These are phyloP conservation scores for Xylaria longipes DNA, from an alignment of 495 filamentous ascomycete genomes.

Conservation along the genomic window DNA sequence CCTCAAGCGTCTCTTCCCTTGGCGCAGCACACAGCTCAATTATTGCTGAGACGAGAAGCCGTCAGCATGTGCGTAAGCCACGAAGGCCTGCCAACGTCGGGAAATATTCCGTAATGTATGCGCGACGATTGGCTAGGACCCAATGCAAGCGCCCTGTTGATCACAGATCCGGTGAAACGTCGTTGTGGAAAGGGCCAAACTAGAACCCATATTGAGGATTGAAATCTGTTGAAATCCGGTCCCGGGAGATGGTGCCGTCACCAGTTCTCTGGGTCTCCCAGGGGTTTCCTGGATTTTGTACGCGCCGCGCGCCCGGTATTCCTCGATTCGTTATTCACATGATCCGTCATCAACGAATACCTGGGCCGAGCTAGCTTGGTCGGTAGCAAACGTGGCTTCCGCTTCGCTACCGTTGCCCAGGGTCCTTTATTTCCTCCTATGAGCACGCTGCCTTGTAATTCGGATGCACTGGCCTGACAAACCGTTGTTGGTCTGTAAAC, in stretches of 20 bases:
- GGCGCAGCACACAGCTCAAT: background rate
- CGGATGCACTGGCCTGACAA: slow-evolving; percentile 8
- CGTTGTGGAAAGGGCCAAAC: background rate
- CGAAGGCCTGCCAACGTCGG: background rate
- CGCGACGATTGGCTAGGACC: background rate
- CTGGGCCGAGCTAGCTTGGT: background rate
- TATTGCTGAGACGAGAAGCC: slow-evolving; percentile 6
- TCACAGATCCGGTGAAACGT: slow-evolving; percentile 2
- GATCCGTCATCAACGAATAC: background rate
- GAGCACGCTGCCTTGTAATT: background rate
- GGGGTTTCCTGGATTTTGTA: slow-evolving; percentile 11
- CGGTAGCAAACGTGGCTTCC: slow-evolving; percentile 1
- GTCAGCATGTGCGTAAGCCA: background rate
- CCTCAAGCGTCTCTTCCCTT: slow-evolving; percentile 4
- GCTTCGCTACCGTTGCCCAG: slow-evolving; percentile 11
- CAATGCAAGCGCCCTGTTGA: slow-evolving; percentile 15
- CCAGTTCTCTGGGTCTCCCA: slow-evolving; percentile 11
- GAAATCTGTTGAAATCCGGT: background rate
- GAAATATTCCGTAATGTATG: slow-evolving; percentile 16
- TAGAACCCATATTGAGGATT: background rate
- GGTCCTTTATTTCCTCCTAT: slow-evolving; percentile 23
- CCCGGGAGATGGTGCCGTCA: slow-evolving; percentile 13
- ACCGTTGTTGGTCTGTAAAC: slow-evolving; percentile 5
- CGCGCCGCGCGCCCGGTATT: slow-evolving; percentile 6
- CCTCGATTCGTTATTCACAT: slow-evolving; percentile 16